A percentile compares a stretch with the other conserved stretches of the same genome.
These are phyloP conservation scores for Camellia japonica DNA, from an alignment of 148 eudicot genomes.

Conservation along the genomic window DNA sequence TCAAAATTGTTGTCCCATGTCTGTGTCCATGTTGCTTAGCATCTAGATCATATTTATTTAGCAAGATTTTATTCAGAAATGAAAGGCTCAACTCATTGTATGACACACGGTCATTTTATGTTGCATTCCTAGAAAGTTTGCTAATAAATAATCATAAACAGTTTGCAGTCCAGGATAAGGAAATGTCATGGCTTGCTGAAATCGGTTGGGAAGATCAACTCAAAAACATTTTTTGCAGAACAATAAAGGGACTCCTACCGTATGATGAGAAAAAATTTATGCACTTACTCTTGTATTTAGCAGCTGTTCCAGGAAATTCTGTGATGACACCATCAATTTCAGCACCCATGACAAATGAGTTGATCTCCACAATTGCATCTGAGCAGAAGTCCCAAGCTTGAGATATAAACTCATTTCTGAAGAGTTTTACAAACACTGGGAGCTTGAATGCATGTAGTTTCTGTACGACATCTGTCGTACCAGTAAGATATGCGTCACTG, in stretches of 20 bases:
- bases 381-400: conserved; percentile 83
- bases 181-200: neutral
- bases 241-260: neutral
- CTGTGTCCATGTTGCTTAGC: no score
- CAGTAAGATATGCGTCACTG: conserved; percentile 30
- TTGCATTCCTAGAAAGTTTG: neutral
- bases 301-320: conserved; percentile 74
- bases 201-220: neutral
- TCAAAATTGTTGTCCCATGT: no score
- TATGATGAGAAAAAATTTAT: neutral
- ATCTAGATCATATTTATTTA: neutral
- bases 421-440: conserved; percentile 53
- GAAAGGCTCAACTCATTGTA: neutral
- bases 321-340: conserved; percentile 69
- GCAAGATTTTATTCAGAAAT: neutral
- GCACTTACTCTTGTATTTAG: conserved; percentile 73
- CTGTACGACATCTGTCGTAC: conserved; percentile 46
- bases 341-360: conserved; percentile 36
- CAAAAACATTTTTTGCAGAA: neutral
- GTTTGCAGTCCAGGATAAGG: neutral
- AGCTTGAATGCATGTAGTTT: conserved; percentile 60
- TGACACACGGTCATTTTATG: neutral
- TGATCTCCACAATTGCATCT: conserved; percentile 67
- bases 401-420: conserved; percentile 68
- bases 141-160: neutral